Conservation (phyloP, 2,329 filamentous ascomycete species). For the Calonectria naviculata region DNA sequence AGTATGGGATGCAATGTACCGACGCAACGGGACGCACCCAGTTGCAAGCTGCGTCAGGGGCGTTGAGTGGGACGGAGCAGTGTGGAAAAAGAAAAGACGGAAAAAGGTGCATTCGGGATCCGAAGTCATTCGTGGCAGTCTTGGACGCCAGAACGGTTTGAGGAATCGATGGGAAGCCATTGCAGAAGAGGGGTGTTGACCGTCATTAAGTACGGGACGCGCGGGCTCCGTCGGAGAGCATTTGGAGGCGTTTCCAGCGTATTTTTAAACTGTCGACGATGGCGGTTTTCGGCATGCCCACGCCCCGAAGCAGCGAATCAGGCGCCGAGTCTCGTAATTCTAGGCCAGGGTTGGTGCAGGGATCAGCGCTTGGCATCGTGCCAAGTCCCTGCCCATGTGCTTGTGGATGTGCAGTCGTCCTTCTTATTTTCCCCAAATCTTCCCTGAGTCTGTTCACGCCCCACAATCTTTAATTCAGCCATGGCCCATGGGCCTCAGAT, state of each 20-base stretch:
- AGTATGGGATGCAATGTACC: conserved; percentile 2
- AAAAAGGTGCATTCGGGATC: conserved; percentile 23
- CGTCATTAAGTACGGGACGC: conserved; percentile 25
- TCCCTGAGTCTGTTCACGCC: neutral
- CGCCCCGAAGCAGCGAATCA: conserved; percentile 32
- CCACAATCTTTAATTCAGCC: conserved; percentile 6
- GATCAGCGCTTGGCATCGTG: neutral
- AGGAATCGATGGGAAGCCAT: conserved; percentile 16
- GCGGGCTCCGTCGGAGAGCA: conserved; percentile 31
- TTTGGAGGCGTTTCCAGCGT: neutral
- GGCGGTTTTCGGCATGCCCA: conserved; percentile 29
- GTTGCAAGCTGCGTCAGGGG: conserved; percentile 10
- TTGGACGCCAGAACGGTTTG: conserved; percentile 18
- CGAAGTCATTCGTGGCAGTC: conserved; percentile 20
- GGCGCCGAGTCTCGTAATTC: neutral
- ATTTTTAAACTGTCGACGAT: neutral
- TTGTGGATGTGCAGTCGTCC: neutral
- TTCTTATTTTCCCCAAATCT: neutral
- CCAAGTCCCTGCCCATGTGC: neutral
- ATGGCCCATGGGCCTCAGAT: neutral
- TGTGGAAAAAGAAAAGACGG: conserved; percentile 11
- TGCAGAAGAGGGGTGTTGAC: neutral
- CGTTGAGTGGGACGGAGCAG: conserved; percentile 15
- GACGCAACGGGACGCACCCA: neutral
- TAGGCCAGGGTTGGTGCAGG: neutral